Conservation (phyloP, 2,329 filamentous ascomycete species). For the Aspergillus sp. region DNA sequence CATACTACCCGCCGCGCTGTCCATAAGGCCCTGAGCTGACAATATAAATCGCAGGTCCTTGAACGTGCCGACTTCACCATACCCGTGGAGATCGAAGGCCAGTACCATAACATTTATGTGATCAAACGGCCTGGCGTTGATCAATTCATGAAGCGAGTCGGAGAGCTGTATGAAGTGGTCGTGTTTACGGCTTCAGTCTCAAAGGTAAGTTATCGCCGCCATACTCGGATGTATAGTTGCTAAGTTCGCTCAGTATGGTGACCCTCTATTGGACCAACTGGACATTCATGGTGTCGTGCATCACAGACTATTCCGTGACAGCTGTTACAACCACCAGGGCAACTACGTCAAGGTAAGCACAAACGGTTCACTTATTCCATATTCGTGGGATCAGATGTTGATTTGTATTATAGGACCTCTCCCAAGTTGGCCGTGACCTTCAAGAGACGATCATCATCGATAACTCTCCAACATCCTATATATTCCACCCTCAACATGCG, state of each 20-base stretch:
- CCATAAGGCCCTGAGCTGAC: constrained; percentile 5
- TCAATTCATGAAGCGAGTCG: constrained; percentile 97
- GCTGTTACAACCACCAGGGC: constrained; percentile 98
- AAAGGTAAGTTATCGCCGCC: constrained; percentile 64
- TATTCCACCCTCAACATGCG: constrained; percentile 98
- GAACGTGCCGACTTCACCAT: constrained; percentile 99
- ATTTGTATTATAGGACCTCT: constrained; percentile 66
- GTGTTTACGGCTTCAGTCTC: constrained; percentile 98
- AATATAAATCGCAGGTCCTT: constrained; percentile 65
- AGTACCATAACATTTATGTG: constrained; percentile 98
- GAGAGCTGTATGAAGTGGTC: constrained; percentile 96
- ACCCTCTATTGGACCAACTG: constrained; percentile 91
- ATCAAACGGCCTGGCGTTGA: constrained; percentile 99
- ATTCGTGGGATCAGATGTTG: constrained; percentile 7
- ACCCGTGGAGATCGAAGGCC: constrained; percentile 96
- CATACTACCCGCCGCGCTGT: constrained; percentile 22
- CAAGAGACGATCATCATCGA: constrained; percentile 99
- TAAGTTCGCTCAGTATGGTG: constrained; percentile 69
- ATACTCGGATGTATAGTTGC: not conserved
- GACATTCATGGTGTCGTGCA: constrained; percentile 98
- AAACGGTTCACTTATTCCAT: not conserved
- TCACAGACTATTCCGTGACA: constrained; percentile 93
- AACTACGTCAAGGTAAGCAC: constrained; percentile 83
- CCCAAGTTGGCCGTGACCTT: constrained; percentile 91
- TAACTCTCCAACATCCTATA: constrained; percentile 98